These are phyloP conservation scores for Penicillium herquei DNA, from an alignment of 495 filamentous ascomycete genomes.

Conservation along the genomic window DNA sequence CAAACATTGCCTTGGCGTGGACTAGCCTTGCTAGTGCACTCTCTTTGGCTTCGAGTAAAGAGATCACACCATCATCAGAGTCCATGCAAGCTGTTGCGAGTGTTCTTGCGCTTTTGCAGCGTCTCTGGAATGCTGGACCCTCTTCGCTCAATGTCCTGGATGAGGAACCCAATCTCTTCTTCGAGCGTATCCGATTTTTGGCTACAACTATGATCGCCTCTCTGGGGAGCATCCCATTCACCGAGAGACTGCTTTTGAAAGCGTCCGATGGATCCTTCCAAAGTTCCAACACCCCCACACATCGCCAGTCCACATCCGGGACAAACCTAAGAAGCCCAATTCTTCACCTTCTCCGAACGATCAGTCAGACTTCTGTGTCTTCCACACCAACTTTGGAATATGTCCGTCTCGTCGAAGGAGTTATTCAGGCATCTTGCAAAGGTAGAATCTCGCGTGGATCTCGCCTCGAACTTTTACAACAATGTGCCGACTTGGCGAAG, in stretches of 20 bases:
- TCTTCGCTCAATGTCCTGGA: constrained; percentile 36
- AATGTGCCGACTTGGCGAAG: constrained; percentile 34
- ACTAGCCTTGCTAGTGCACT: constrained; percentile 63
- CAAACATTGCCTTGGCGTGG: constrained; percentile 63
- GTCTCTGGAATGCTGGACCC: constrained; percentile 58
- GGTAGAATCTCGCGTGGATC: constrained; percentile 47
- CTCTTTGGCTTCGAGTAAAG: constrained; percentile 76
- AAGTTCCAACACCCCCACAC: constrained; percentile 49
- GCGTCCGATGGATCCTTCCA: constrained; percentile 43
- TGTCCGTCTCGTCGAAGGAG: constrained; percentile 29
- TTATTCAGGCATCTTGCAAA: constrained; percentile 48
- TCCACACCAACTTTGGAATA: constrained; percentile 30
- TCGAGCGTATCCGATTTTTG: constrained; percentile 59
- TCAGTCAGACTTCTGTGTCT: constrained; percentile 22
- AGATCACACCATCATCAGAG: constrained; percentile 84
- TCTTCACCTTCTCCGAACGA: constrained; percentile 39
- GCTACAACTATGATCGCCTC: constrained; percentile 59
- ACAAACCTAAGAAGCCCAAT: constrained; percentile 36
- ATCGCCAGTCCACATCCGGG: constrained; percentile 24
- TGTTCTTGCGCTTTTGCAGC: constrained; percentile 63
- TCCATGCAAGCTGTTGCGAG: constrained; percentile 74
- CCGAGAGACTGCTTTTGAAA: constrained; percentile 63
- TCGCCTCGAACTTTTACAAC: constrained; percentile 45
- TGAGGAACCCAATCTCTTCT: constrained; percentile 44
- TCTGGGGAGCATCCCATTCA: constrained; percentile 73